A percentile compares a stretch with the other conserved stretches of the same genome.
Conservation (phyloP, 768 basidiomycete genomes). For the Hygrocybe punicea region DNA sequence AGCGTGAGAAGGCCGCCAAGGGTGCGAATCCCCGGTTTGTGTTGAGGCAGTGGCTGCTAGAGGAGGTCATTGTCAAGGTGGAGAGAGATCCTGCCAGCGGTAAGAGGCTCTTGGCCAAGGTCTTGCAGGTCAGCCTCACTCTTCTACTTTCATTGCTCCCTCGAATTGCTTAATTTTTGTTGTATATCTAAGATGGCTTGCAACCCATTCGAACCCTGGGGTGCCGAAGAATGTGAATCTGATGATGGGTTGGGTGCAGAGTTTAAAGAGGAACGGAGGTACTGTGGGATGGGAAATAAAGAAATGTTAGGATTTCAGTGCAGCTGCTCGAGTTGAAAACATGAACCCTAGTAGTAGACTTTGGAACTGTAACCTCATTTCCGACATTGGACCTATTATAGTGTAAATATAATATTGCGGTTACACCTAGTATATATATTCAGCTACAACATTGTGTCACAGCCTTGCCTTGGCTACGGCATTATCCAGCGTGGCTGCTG, state of each 20-base stretch:
- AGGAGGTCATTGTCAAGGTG: conserved; percentile 81
- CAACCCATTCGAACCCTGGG: conserved; percentile 84
- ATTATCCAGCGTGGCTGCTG: conserved; percentile 71
- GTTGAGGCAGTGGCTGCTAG: conserved; percentile 91
- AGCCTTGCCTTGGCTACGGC: conserved; percentile 57
- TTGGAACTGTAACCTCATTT: neutral
- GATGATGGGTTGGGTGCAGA: conserved; percentile 54
- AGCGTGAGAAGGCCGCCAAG: conserved; percentile 50
- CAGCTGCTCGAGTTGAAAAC: conserved; percentile 76
- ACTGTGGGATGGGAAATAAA: conserved; percentile 74
- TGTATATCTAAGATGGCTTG: conserved; percentile 68
- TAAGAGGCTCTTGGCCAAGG: conserved; percentile 69
- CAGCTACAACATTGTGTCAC: conserved; percentile 27
- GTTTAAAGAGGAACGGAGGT: conserved; percentile 64
- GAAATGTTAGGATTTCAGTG: conserved; percentile 87
- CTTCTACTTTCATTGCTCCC: conserved; percentile 1
- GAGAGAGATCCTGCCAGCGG: conserved; percentile 63
- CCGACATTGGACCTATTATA: too few relatives aligned
- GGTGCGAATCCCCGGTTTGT: conserved; percentile 86
- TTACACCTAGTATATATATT: too few relatives aligned
- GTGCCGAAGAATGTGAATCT: conserved; percentile 58
- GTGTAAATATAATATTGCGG: too few relatives aligned
- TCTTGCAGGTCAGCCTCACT: conserved; percentile 62
- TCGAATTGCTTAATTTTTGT: neutral
- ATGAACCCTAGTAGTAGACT: neutral